Evolutionary conservation across 164 flowering plant species (phyloP), one percentile per base, ranked within the genome.

Genomic region (Tinospora cordifolia): DNA sequence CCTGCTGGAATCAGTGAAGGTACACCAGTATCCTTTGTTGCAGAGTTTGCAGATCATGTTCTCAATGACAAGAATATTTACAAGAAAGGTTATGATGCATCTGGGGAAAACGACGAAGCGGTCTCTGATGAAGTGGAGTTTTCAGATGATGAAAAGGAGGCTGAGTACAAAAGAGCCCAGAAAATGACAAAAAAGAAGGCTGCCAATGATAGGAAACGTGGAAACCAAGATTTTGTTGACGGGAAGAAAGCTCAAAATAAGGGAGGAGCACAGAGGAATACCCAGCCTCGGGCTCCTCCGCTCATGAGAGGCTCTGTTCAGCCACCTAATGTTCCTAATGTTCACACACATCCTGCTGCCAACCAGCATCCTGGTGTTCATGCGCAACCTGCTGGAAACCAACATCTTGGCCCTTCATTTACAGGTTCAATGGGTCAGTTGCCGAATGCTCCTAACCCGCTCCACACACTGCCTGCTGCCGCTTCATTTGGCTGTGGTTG

Each of bases 101-200:
- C 97, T 74, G 90, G 91, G 64, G 93, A 85, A 38, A 83, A 95
- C 75, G 97, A 93, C 73, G 98, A 95, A 82, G 98, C 92, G 80
- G 2, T 85, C 57, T 77, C 72, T 13, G 92, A 91, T n/a, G 91
- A 87, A 36, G 73, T 38, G 22, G 98, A 95, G 76, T 95, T 90
- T 79, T 92, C 98, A 26, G 98, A 95, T 77, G 99, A 95, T 75
- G 98, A 91, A 83, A 87, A 92, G 77, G 99, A 92, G 84, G 96
- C 94, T 3, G 97, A 91, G 78, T 86, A 81, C 75, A 91, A 63
- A 81, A 87, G 81, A 79, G 80, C 71, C 83, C 76, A 76, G 41
- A 86, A 81, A 65, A 77, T 79, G 81, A 63, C 81, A 39, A 92
- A 91, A 80, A 85, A 91, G 87, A 85, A 4, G 64, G 38, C 34